Percentiles rank a stretch among this genome's conserved stretches.
Evolutionary conservation across 495 filamentous ascomycete genomes (phyloP).

Genomic region (Aspergillus campestris): DNA sequence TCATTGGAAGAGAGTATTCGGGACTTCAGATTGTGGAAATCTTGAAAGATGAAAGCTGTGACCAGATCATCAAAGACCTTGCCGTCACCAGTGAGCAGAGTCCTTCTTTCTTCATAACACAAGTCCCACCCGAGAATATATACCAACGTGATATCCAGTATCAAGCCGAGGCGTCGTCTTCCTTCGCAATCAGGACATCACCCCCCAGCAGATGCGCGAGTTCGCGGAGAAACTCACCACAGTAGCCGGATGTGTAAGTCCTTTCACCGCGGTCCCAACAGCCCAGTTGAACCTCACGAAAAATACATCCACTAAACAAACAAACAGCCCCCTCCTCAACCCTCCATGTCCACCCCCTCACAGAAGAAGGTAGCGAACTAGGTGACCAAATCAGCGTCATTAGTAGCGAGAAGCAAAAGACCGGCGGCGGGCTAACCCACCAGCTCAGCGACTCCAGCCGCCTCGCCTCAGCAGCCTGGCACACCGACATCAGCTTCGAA

Average conservation of each 20-base stretch:
- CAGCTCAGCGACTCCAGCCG: slow-evolving; percentile 25
- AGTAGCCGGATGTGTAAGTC: slow-evolving; percentile 41
- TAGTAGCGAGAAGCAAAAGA: slow-evolving; percentile 30
- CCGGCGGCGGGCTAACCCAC: slow-evolving; percentile 27
- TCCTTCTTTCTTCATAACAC: background rate
- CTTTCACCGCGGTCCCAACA: no score
- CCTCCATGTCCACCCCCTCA: slow-evolving; percentile 62
- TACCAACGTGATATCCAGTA: slow-evolving; percentile 33
- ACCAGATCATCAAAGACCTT: slow-evolving; percentile 49
- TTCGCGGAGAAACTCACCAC: slow-evolving; percentile 16
- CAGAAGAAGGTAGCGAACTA: slow-evolving; percentile 27
- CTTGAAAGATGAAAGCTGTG: slow-evolving; percentile 39
- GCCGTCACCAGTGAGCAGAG: slow-evolving; percentile 46
- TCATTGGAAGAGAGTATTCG: slow-evolving; percentile 53
- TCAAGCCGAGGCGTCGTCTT: slow-evolving; percentile 68
- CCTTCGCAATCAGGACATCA: slow-evolving; percentile 58
- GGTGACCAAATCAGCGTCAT: slow-evolving; percentile 33
- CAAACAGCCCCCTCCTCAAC: slow-evolving; percentile 37
- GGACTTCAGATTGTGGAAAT: slow-evolving; percentile 44
- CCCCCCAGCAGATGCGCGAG: slow-evolving; percentile 38
- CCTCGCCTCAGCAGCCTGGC: slow-evolving; percentile 44
- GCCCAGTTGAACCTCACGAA: slow-evolving; percentile 33
- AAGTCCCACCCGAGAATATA: background rate
- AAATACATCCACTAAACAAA: slow-evolving; percentile 35
- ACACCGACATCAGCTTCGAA: slow-evolving; percentile 65